Evolutionary conservation across 2,329 filamentous ascomycete species (phyloP).

Genomic region (Arthrobotrys sinensis): DNA sequence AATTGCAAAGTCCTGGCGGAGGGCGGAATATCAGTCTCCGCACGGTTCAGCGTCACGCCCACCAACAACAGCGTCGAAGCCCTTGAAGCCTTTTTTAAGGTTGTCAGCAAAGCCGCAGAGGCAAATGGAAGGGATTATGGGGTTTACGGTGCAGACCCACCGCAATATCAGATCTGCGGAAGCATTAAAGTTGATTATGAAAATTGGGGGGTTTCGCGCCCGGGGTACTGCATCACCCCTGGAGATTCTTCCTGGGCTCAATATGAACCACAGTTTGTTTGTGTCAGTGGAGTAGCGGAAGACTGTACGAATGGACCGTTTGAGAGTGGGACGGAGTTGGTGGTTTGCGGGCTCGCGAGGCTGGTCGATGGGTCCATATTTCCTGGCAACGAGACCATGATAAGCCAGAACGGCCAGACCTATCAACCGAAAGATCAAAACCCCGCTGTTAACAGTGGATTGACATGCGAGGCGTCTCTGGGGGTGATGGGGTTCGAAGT

Average conservation of each 20-base stretch:
- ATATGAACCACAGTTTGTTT: slow-evolving; percentile 3
- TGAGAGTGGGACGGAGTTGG: slow-evolving; percentile 22
- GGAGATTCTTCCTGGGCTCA: background rate
- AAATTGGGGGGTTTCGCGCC: background rate
- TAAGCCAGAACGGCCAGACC: background rate
- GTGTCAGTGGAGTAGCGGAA: slow-evolving; percentile 26
- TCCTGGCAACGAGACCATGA: background rate
- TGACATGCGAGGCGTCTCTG: background rate
- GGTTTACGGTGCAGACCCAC: background rate
- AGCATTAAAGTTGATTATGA: background rate
- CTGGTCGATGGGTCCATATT: background rate
- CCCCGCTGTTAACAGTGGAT: background rate
- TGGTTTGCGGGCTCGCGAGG: slow-evolving; percentile 15
- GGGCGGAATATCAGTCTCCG: slow-evolving; percentile 1
- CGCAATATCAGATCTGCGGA: slow-evolving; percentile 5
- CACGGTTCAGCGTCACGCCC: slow-evolving; percentile 12
- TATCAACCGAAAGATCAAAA: slow-evolving; percentile 18
- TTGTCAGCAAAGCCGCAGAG: background rate
- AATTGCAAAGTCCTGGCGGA: background rate
- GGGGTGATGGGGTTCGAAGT: slow-evolving; percentile 9
- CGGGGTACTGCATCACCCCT: background rate
- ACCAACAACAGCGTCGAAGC: slow-evolving; percentile 1
- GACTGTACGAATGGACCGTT: slow-evolving; percentile 35
- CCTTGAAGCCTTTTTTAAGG: slow-evolving; percentile 10
- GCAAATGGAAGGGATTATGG: background rate